A percentile compares a stretch with the other conserved stretches of the same genome.
Conservation (phyloP, 192 early-diverging fungal species). For the Entomortierella parvispora region DNA sequence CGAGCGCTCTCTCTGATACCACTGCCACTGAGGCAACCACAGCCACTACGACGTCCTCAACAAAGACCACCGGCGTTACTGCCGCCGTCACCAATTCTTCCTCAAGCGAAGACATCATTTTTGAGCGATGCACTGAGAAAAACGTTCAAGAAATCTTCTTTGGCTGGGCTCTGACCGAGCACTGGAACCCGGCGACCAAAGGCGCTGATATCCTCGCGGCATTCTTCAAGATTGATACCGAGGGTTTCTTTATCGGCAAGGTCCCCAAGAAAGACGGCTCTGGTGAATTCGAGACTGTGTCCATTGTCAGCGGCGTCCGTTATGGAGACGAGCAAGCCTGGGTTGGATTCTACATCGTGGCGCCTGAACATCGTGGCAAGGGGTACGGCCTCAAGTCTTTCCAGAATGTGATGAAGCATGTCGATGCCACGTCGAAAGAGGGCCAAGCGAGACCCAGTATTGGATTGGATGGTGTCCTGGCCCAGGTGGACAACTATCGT, state of each 20-base stretch:
- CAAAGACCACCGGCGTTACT: not conserved
- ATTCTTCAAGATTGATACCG: constrained; percentile 4
- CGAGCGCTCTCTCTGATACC: too few species aligned
- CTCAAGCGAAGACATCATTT: not conserved
- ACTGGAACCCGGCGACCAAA: constrained; percentile 4
- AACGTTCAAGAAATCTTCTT: constrained; percentile 3
- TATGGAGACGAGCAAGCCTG: constrained; percentile 16
- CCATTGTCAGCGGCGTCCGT: constrained; percentile 11
- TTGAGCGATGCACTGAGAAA: not conserved
- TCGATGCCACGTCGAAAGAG: not conserved
- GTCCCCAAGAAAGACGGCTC: not conserved
- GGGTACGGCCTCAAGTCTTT: constrained; percentile 19
- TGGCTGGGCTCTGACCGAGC: not conserved
- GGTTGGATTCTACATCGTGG: constrained; percentile 31
- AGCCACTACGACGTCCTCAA: too few species aligned
- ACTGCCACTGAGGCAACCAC: too few species aligned
- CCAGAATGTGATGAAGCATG: not conserved
- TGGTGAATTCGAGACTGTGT: not conserved
- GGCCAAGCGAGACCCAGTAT: not conserved
- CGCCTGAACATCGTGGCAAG: constrained; percentile 14
- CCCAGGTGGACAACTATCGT: constrained; percentile 5
- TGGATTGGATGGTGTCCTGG: constrained; percentile 1
- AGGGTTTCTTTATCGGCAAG: constrained; percentile 6
- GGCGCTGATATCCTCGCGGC: not conserved
- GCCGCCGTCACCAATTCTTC: not conserved